Percentiles rank a stretch among this genome's conserved stretches.
phyloP scores from a whole-genome alignment of 129 eudicot species.

The Apium graveolens region DNA sequence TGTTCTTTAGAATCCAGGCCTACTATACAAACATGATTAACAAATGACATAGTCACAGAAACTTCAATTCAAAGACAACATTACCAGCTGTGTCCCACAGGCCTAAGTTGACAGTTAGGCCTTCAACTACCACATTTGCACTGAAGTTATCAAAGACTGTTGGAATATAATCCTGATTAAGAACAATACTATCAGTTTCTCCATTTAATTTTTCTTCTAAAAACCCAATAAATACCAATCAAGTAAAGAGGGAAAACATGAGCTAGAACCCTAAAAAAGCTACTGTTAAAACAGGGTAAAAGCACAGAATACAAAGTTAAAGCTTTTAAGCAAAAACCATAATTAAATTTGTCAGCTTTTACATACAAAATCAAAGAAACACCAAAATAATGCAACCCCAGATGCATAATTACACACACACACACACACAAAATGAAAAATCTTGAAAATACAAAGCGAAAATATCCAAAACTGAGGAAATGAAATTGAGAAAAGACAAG shows the following conservation, averaged over 20 bases:
- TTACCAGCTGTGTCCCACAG: conserved; percentile 99
- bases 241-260: neutral
- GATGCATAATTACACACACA: conserved; percentile 19
- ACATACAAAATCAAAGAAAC: neutral
- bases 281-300: neutral
- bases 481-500: neutral
- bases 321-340: neutral
- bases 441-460: neutral
- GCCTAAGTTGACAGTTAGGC: conserved; percentile 90
- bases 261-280: conserved; percentile 9
- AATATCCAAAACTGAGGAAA: neutral
- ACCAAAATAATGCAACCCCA: conserved; percentile 23
- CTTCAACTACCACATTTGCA: conserved; percentile 95
- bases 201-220: neutral
- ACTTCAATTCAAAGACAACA: neutral
- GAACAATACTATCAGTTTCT: neutral
- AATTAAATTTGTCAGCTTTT: neutral
- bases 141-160: conserved; percentile 98
- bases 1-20: neutral
- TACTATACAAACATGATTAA: neutral
- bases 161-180: conserved; percentile 81
- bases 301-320: conserved; percentile 3
- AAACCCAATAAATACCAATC: neutral
- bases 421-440: neutral
- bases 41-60: neutral